Conservation (phyloP, 148 eudicot genomes). For the Rhododendron ovatum region DNA sequence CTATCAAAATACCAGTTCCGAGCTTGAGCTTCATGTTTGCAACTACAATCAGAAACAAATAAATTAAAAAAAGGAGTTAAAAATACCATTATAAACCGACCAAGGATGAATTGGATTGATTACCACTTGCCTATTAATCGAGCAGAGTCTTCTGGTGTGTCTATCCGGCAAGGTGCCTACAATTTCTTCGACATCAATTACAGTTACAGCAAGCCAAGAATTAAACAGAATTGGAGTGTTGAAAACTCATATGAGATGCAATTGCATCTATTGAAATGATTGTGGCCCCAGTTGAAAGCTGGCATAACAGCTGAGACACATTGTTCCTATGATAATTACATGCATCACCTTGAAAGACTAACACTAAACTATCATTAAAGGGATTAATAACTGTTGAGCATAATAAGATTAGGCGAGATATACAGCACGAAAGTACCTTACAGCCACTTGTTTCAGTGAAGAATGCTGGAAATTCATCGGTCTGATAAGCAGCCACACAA, state of each 20-base stretch:
- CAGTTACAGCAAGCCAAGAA: not conserved
- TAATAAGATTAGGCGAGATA: not conserved
- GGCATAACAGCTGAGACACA: not conserved
- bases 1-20: constrained; percentile 71
- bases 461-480: constrained; percentile 92
- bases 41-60: constrained; percentile 35
- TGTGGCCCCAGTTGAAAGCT: not conserved
- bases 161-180: constrained; percentile 69
- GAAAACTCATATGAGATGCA: not conserved
- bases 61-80: not conserved
- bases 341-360: constrained; percentile 5
- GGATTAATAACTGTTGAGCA: not conserved
- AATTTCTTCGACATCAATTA: constrained; percentile 6
- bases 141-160: constrained; percentile 85
- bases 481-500: constrained; percentile 85
- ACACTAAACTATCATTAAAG: not conserved
- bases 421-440: constrained; percentile 35
- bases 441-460: constrained; percentile 86
- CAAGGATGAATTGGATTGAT: not conserved
- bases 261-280: not conserved
- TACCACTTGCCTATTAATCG: constrained; percentile 58
- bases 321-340: not conserved
- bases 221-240: not conserved
- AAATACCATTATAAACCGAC: not conserved
- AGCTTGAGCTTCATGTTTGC: constrained; percentile 63